A percentile compares a stretch with the other conserved stretches of the same genome.
phyloP scores from a whole-genome alignment of 148 eudicot species.

The Nepenthes gracilis region DNA sequence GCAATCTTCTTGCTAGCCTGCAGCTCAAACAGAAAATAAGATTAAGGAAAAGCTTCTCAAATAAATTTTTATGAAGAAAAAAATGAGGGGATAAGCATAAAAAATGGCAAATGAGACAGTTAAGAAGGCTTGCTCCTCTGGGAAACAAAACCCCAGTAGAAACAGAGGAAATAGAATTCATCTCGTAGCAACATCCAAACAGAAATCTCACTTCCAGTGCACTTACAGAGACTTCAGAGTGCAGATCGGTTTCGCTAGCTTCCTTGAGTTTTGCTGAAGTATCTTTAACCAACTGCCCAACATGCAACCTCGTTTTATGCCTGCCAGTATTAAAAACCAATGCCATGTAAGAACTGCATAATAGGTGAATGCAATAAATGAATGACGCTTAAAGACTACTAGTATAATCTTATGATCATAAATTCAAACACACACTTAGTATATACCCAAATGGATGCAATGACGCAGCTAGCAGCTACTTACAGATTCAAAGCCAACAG shows the following conservation, averaged over 20 bases:
- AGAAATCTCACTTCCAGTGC: background rate
- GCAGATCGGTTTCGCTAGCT: slow-evolving; percentile 35
- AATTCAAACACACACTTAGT: background rate
- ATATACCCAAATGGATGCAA: no score
- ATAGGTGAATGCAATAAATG: background rate
- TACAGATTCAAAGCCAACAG: no score
- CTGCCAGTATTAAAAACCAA: slow-evolving; percentile 6
- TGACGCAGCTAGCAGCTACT: no score
- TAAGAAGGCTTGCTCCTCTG: background rate
- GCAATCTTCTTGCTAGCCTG: slow-evolving; percentile 48
- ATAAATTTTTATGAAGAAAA: background rate
- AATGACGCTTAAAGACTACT: background rate
- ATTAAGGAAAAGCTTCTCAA: background rate
- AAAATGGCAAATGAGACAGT: background rate
- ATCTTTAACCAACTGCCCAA: slow-evolving; percentile 41
- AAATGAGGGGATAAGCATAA: background rate
- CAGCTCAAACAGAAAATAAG: slow-evolving; percentile 5
- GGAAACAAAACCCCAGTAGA: background rate
- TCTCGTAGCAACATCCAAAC: background rate
- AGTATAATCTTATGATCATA: background rate
- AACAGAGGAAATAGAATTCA: background rate
- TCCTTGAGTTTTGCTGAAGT: slow-evolving; percentile 38
- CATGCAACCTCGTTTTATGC: slow-evolving; percentile 28
- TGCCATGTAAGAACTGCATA: background rate
- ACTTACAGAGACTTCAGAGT: slow-evolving; percentile 32